A percentile compares a stretch with the other conserved stretches of the same genome.
phyloP scores from a whole-genome alignment of 2,329 filamentous ascomycete species.

The Nigrograna mackinnonii region DNA sequence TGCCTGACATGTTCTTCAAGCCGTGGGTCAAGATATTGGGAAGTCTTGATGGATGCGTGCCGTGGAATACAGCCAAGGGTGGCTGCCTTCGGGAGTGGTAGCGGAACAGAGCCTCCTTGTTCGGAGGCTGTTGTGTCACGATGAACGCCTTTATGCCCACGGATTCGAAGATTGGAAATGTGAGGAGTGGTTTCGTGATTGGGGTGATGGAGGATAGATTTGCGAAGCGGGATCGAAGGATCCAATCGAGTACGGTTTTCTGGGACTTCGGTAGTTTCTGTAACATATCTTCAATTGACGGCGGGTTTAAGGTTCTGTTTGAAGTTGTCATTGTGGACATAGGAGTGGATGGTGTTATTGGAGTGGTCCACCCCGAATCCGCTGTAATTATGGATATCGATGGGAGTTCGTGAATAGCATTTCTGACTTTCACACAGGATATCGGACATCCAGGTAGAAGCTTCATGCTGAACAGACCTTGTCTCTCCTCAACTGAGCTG shows the following conservation, averaged over 20 bases:
- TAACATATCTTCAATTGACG: neutral
- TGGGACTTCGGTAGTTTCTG: neutral
- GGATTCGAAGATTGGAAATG: neutral
- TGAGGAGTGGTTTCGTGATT: neutral
- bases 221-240: conserved; percentile 3
- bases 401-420: conserved; percentile 1
- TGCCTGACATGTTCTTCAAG: conserved; percentile 5
- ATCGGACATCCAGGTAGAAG: conserved; percentile 7
- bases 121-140: conserved; percentile 7
- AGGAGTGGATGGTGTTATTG: neutral
- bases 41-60: conserved; percentile 8
- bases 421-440: neutral
- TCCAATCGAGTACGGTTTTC: conserved; percentile 1
- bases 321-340: neutral
- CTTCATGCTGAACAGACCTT: neutral
- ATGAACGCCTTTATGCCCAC: conserved; percentile 1
- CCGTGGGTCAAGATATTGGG: conserved; percentile 8
- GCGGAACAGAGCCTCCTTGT: conserved; percentile 10
- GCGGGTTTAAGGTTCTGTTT: too few species aligned
- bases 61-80: conserved; percentile 9
- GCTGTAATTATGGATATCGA: too few species aligned
- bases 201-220: conserved; percentile 3
- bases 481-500: neutral
- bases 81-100: neutral
- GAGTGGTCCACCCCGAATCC: too few species aligned